phyloP scores from a whole-genome alignment of 2,329 filamentous ascomycete species.

The Phialemonium atrogriseum region DNA sequence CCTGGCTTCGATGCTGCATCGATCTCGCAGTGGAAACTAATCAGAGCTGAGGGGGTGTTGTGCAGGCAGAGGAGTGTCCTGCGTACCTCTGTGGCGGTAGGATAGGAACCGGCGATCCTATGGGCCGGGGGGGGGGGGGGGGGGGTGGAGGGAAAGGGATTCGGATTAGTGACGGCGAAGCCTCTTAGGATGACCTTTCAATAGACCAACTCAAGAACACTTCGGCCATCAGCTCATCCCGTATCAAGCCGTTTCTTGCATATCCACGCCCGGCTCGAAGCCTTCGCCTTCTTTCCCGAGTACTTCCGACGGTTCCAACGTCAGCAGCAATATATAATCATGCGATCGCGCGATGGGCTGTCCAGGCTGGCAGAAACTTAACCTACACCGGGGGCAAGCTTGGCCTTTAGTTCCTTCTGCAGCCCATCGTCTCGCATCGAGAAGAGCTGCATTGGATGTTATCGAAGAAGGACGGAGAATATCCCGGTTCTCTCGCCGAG shows the following conservation, averaged over 20 bases:
- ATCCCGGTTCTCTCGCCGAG: too few relatives aligned
- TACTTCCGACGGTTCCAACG: slow-evolving; percentile 3
- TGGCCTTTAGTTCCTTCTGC: slow-evolving; percentile 8
- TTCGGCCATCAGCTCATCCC: slow-evolving; percentile 20
- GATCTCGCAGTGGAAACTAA: slow-evolving; percentile 11
- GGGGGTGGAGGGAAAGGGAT: too few relatives aligned
- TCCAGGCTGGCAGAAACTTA: neutral
- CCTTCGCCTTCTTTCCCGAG: slow-evolving; percentile 4
- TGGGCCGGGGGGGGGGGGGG: too few relatives aligned
- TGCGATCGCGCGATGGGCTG: too few relatives aligned
- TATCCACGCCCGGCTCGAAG: slow-evolving; percentile 18
- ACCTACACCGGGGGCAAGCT: slow-evolving; percentile 9
- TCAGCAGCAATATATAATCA: slow-evolving; percentile 1
- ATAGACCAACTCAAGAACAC: too few relatives aligned
- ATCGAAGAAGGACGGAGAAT: too few relatives aligned
- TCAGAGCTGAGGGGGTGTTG: slow-evolving; percentile 28
- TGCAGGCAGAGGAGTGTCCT: slow-evolving; percentile 37
- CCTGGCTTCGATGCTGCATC: slow-evolving; percentile 29
- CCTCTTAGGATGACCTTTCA: too few relatives aligned
- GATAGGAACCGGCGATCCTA: slow-evolving; percentile 41
- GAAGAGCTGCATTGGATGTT: too few relatives aligned
- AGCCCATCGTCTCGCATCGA: slow-evolving; percentile 10
- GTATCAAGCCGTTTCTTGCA: slow-evolving; percentile 19
- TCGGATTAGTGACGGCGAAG: too few relatives aligned
- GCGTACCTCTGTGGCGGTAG: slow-evolving; percentile 39